Evolutionary conservation across 371 early-diverging fungal species (phyloP), one percentile per base, ranked within the genome.

Genomic region (Mycotypha africana): DNA sequence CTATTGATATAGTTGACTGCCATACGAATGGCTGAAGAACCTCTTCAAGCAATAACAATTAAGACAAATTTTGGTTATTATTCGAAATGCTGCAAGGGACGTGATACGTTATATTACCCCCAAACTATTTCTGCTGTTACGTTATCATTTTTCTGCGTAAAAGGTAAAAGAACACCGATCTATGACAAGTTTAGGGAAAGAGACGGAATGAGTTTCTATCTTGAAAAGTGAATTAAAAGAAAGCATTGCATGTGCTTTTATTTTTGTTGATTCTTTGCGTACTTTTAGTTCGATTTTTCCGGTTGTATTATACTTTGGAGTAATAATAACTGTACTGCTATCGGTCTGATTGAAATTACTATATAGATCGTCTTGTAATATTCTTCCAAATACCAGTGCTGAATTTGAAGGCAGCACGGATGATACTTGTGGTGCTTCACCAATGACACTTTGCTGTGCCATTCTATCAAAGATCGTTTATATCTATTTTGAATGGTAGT

Each of bases 11-110:
- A 75, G 40, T 71, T 68, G 3, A 62, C 70, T 15, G 81, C 81
- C 60, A 80, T 58, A 32, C 81, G 73, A 25, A 80, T 76, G 2
- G 81, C 81, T 3, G 81, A 80, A 10, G 76, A 65, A n/a, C 81
- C 81, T n/a, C n/a, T n/a, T n/a, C n/a, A n/a, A n/a, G n/a, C n/a
- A n/a, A n/a, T n/a, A n/a, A n/a, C n/a, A n/a, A n/a, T n/a, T n/a
- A n/a, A n/a, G n/a, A n/a, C n/a, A n/a, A n/a, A n/a, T n/a, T n/a
- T n/a, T n/a, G n/a, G n/a, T n/a, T n/a, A n/a, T n/a, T n/a, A n/a
- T n/a, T n/a, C n/a, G n/a, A n/a, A n/a, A n/a, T n/a, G n/a, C n/a
- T n/a, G n/a, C n/a, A n/a, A n/a, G n/a, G n/a, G n/a, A n/a, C n/a
- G n/a, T n/a, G n/a, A n/a, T n/a, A n/a, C n/a, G n/a, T n/a, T n/a